Evolutionary conservation across 177 flowering plant species (phyloP), one percentile per base, ranked within the genome.

Genomic region (Vitis hybrid): DNA sequence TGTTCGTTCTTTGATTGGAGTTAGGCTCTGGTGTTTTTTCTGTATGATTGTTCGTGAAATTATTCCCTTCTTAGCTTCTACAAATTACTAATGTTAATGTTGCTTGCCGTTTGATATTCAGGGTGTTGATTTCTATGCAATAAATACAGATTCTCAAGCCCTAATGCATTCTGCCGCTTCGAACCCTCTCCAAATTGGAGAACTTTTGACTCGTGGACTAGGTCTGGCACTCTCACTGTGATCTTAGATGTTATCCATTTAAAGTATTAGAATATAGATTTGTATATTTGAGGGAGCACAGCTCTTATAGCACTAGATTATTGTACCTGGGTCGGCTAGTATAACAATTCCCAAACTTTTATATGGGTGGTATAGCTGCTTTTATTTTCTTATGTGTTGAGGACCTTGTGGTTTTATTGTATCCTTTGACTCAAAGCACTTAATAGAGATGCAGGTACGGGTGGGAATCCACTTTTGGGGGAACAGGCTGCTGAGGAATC

Each of bases 401-500:
- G 45, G 45, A 39, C 45, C 7, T 39, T 39, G 45, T 39, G 45
- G 45, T 39, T 66, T 0, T 51, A 48, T 56, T 6, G 7, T 59
- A 29, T 60, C 45, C 48, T 33, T 75, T 71, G 68, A 64, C 70
- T 68, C 22, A 53, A 71, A 67, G 65, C 50, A 19, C 65, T 74
- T 79, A 70, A 60, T 71, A 70, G 78, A 64, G 77, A 64, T 88
- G 81, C 85, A 96, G 99, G 99, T 72, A 96, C 97, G 8, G 99
- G 99, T 60, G 99, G 99, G 56, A 96, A 96, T 80, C 99, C 99
- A 11, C 83, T 78, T 49, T 70, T 96, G 62, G 99, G 99, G 45
- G 99, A 93, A 65, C 99, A 96, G 75, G 99, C 99, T 69, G 99
- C 99, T 7, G 98, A 96, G 76, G 99, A 96, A 77, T 96, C 99